Percentiles rank a stretch among this genome's conserved stretches.
Conservation (phyloP, 2,329 filamentous ascomycete genomes). For the Aaosphaeria pasadenensis region DNA sequence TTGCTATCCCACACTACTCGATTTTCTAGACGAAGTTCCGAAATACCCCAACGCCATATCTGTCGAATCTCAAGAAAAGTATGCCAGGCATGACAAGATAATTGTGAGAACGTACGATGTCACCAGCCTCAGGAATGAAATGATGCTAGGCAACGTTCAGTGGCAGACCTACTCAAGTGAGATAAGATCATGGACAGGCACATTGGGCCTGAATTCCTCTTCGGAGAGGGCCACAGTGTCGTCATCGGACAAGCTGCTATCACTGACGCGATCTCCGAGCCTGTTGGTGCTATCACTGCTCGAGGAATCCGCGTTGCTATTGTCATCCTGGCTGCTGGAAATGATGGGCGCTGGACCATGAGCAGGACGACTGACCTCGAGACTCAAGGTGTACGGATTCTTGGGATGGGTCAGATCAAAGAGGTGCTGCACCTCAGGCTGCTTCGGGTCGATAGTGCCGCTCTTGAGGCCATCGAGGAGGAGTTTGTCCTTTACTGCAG, state of each 20-base stretch:
- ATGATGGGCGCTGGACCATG: too few relatives aligned
- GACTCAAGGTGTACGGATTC: constrained; percentile 9
- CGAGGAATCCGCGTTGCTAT: too few relatives aligned
- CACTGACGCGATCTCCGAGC: too few relatives aligned
- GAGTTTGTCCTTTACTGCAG: background rate
- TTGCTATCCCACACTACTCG: too few relatives aligned
- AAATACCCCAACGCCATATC: too few relatives aligned
- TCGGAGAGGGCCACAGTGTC: too few relatives aligned
- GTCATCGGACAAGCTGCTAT: too few relatives aligned
- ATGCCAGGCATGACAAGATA: background rate
- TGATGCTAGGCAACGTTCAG: background rate
- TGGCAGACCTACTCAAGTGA: background rate
- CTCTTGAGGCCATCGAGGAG: background rate
- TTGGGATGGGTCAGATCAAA: constrained; percentile 13
- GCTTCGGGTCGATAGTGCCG: constrained; percentile 12
- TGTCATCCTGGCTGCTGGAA: too few relatives aligned
- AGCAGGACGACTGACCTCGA: background rate
- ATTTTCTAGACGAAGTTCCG: too few relatives aligned
- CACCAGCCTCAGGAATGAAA: background rate
- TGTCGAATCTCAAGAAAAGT: too few relatives aligned
- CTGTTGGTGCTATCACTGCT: too few relatives aligned
- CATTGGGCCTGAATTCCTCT: background rate
- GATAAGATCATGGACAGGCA: background rate
- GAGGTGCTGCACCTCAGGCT: constrained; percentile 16
- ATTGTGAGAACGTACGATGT: background rate